These are phyloP conservation scores for Cladophialophora psammophila DNA, from an alignment of 2,329 filamentous ascomycete species.

Conservation along the genomic window DNA sequence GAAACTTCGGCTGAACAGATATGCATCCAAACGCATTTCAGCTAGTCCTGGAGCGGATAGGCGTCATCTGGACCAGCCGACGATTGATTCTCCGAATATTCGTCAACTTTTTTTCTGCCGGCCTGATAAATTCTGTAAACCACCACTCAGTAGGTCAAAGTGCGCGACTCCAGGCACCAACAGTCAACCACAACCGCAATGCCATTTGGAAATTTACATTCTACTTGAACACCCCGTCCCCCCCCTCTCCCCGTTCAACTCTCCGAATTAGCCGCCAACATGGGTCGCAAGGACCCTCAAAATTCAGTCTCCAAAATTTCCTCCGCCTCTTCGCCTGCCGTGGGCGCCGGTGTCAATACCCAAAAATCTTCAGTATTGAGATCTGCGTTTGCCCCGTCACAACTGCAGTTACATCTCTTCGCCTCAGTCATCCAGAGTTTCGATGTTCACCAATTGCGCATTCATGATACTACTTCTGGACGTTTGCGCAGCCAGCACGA, in stretches of 20 bases:
- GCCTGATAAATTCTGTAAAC: slow-evolving; percentile 2
- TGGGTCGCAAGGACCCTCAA: slow-evolving; percentile 56
- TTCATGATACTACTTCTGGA: slow-evolving; percentile 60
- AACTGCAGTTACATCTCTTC: slow-evolving; percentile 60
- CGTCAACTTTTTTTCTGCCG: slow-evolving; percentile 50
- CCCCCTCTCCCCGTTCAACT: slow-evolving; percentile 2
- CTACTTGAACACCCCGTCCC: slow-evolving; percentile 13
- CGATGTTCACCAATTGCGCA: slow-evolving; percentile 60
- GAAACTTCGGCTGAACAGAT: background rate
- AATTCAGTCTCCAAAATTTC: slow-evolving; percentile 54
- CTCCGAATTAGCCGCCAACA: slow-evolving; percentile 42
- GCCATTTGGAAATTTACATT: slow-evolving; percentile 5
- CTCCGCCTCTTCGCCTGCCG: slow-evolving; percentile 50
- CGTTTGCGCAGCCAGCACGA: slow-evolving; percentile 60
- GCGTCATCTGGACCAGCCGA: background rate
- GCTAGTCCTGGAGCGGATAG: slow-evolving; percentile 14
- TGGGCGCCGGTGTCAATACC: slow-evolving; percentile 42
- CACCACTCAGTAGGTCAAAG: background rate
- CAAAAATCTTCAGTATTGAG: slow-evolving; percentile 57
- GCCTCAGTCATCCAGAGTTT: slow-evolving; percentile 62
- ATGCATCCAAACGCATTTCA: background rate
- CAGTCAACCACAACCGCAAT: background rate
- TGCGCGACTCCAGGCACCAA: background rate
- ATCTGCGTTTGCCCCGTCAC: slow-evolving; percentile 59
- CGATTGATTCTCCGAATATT: slow-evolving; percentile 11